phyloP scores from a whole-genome alignment of 441 rosid genomes.

The Mallotus repandus region DNA sequence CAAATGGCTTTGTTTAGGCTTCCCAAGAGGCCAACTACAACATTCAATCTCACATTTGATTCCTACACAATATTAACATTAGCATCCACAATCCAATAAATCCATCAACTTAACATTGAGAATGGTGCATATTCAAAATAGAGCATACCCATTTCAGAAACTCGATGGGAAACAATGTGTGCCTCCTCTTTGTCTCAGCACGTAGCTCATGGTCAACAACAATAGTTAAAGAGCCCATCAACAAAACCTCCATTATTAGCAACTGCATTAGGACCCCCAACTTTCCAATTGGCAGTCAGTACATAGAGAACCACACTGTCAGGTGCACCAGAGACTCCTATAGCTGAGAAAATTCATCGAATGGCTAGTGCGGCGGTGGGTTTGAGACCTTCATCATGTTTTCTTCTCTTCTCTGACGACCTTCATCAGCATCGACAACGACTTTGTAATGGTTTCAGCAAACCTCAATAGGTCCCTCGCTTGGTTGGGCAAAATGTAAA shows the following conservation, averaged over 20 bases:
- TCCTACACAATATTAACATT: slow-evolving; percentile 52
- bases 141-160: slow-evolving; percentile 71
- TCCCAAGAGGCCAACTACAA: slow-evolving; percentile 81
- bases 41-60: slow-evolving; percentile 80
- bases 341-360: slow-evolving; percentile 38
- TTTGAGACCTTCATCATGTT: too few species aligned
- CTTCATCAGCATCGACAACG: too few species aligned
- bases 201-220: slow-evolving; percentile 90
- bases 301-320: slow-evolving; percentile 92
- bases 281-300: slow-evolving; percentile 81
- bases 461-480: too few species aligned
- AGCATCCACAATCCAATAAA: slow-evolving; percentile 27
- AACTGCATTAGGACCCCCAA: slow-evolving; percentile 13
- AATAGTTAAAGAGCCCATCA: slow-evolving; percentile 78
- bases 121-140: background rate
- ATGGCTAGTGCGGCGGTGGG: too few species aligned
- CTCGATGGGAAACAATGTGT: slow-evolving; percentile 47
- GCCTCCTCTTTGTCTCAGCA: slow-evolving; percentile 76
- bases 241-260: slow-evolving; percentile 42
- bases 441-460: too few species aligned
- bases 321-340: slow-evolving; percentile 96
- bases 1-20: slow-evolving; percentile 80
- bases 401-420: too few species aligned
- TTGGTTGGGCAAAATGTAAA: too few species aligned
- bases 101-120: background rate